These are phyloP conservation scores for Solanum hybrid DNA, from an alignment of 305 asterid genomes.

Conservation along the genomic window DNA sequence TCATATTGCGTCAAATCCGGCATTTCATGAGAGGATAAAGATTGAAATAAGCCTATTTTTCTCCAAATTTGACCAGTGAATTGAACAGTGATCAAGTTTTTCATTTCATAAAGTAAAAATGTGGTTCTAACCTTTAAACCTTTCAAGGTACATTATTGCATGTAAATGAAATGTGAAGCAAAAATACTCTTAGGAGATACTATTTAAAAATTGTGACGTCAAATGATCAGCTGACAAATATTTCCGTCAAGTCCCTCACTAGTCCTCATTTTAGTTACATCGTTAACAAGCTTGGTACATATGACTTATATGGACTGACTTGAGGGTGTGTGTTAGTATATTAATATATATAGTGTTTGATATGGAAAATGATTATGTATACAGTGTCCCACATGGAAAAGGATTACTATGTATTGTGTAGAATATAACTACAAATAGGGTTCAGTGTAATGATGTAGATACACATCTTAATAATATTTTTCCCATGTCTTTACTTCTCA, in stretches of 20 bases:
- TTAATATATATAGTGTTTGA: neutral
- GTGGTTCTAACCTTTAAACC: neutral
- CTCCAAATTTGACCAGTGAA: neutral
- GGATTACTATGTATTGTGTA: neutral
- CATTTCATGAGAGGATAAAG: neutral
- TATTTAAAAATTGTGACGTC: neutral
- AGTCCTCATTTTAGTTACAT: neutral
- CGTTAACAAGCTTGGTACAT: neutral
- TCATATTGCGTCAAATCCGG: neutral
- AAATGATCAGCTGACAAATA: neutral
- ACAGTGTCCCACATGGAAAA: neutral
- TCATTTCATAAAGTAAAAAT: neutral
- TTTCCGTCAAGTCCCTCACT: neutral
- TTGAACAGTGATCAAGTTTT: neutral
- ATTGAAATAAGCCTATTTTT: neutral
- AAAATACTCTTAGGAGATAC: neutral
- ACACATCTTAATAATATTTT: neutral
- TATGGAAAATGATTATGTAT: neutral
- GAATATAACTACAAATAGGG: neutral
- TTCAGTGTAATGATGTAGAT: neutral
- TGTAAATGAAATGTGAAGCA: neutral
- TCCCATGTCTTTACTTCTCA: neutral
- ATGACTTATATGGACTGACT: neutral
- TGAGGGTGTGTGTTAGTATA: neutral
- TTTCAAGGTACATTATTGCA: neutral